A percentile compares a stretch with the other conserved stretches of the same genome.
phyloP scores from a whole-genome alignment of 306 rosid species.

The Lotus japonicus region DNA sequence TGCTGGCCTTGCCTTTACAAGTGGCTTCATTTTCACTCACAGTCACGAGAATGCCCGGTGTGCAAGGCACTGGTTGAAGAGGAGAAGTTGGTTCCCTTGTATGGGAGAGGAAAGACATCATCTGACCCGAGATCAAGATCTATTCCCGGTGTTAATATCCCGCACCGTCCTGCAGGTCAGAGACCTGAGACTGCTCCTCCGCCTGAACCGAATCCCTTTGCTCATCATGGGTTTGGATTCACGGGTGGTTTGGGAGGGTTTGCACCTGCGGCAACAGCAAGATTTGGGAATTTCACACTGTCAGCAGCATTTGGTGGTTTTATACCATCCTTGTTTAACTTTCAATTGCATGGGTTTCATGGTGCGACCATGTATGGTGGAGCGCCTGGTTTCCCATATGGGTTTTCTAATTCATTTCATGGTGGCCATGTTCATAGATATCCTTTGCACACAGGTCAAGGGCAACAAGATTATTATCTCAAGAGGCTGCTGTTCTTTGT shows the following conservation, averaged over 20 bases:
- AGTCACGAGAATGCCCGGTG: conserved; percentile 75
- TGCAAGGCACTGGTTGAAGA: conserved; percentile 82
- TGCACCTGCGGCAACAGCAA: conserved; percentile 59
- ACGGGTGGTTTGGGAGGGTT: conserved; percentile 69
- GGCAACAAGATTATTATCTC: conserved; percentile 71
- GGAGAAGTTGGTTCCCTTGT: conserved; percentile 75
- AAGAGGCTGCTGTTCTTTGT: conserved; percentile 60
- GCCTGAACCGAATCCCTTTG: conserved; percentile 50
- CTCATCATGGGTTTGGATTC: conserved; percentile 54
- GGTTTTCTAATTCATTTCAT: conserved; percentile 54
- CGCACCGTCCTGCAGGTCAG: conserved; percentile 79
- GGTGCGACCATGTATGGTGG: conserved; percentile 57
- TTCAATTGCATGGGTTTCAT: conserved; percentile 70
- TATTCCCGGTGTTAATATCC: conserved; percentile 60
- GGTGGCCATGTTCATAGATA: conserved; percentile 50
- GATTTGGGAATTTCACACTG: conserved; percentile 78
- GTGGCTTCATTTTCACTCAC: conserved; percentile 81
- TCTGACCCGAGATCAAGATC: conserved; percentile 80
- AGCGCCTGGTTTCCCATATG: conserved; percentile 53
- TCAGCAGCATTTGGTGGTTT: conserved; percentile 82
- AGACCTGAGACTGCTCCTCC: conserved; percentile 83
- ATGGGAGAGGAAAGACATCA: conserved; percentile 85
- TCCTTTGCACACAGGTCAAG: conserved; percentile 39
- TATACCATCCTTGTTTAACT: conserved; percentile 62
- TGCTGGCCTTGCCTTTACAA: conserved; percentile 95